Base-by-base conservation (phyloP, 164 flowering plant genomes). In the Stephania japonica region DNA sequence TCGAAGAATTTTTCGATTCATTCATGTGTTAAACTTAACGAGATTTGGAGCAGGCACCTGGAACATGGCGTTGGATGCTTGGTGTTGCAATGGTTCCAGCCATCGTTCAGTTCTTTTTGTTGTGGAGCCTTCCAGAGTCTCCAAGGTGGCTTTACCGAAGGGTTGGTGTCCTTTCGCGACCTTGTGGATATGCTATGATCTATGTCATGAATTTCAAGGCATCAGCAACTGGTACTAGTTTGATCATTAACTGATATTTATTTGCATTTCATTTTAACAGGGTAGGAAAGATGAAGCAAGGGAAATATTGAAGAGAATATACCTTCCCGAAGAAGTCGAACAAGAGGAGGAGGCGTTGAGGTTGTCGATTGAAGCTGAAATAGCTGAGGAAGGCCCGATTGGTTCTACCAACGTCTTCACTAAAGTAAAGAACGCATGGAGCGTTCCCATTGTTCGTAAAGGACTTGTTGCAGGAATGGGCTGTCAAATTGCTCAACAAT, bases 1-100 rank as follows among this genome's bases (percentile, higher is more conserved):
- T 32, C 38, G 53, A 11, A 2, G 18, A 47, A 47, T 7, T 47
- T 47, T 47, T 47, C 16, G 12, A 3, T 47, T 19, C 24, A 59
- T 59, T n/a, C 21, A 5, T 24, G n/a, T 59, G 64, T n/a, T 59
- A n/a, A 59, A 19, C 6, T 59, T 16, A 24, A 59, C 19, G 64
- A 8, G 64, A 59, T 41, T 78, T 83, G 70, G 73, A 77, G 77
- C 83, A 84, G 98, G 84, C 76, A 38, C 88, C 73, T 1, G 90
- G 89, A 71, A 91, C 97, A 1, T 91, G 98, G 98, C 85, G 93
- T 16, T 91, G 91, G 97, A 95, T 95, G 98, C 96, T 93, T 72
- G 98, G 99, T 2, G 81, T 91, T 0, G 97, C 99, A 0, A 93
- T 79, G 16, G 21, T 89, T 70, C 99, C 98, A 0, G 89, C 99